Evolutionary conservation across 2,329 filamentous ascomycete genomes (phyloP), one percentile per base, ranked within the genome.

Genomic region (Aspergillus sp.): DNA sequence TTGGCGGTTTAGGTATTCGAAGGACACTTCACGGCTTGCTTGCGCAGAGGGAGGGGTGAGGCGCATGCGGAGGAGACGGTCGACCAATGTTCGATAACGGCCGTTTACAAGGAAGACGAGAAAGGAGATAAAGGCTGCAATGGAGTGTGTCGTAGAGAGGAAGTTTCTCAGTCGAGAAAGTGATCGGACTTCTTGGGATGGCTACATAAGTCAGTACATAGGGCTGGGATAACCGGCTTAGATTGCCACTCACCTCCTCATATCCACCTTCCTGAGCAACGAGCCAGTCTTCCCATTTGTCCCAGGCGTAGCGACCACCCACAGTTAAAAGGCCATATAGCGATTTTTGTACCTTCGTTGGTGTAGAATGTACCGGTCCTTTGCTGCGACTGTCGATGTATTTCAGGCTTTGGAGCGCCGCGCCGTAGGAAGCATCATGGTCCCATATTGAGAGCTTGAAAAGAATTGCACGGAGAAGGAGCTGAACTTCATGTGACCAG

Each of bases 361-460:
- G 93, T 17, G 90, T 80, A 13, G 87, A 84, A 55, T 91, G 79
- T 28, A 89, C 85, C 0, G 87, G 80, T 9, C 87, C 87, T 51
- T 78, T 78, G 57, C 83, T 84, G 64, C 94, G 85, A 53, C 93
- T 93, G 74, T 98, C 94, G 11, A 91, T 91, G 73, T 94, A 98
- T 73, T 89, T 89, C 30, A 99, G 84, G 65, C 96, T 96, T 77
- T 99, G 95, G 54, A 99, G 82, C 41, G 92, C 89, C 11, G 95
- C 95, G 63, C 95, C 95, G 77, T 99, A 98, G 5, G 91, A 96
- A 45, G 95, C 92, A 76, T 97, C 89, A 76, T 97, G 92, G 76
- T 98, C 93, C 95, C 95, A 99, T 61, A 99, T 89, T 17, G 91
- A 92, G 64, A 99, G 85, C 79, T 99, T 99, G 83, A 97, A 99